Evolutionary conservation across 345 rosid species (phyloP).

Genomic region (Lagerstroemia speciosa): DNA sequence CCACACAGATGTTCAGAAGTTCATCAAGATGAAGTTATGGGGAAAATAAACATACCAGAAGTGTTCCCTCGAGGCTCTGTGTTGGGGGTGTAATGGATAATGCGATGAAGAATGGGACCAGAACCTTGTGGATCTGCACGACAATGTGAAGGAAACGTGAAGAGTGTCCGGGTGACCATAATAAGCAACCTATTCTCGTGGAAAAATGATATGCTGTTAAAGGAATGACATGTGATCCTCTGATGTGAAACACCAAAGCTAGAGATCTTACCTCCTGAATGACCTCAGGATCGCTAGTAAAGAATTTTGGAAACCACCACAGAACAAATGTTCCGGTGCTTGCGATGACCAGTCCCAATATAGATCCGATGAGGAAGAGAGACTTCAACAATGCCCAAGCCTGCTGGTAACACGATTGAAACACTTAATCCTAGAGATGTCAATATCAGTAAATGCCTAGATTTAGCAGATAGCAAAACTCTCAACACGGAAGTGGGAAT

Average conservation of each 20-base stretch:
- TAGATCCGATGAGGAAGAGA: conserved; percentile 32
- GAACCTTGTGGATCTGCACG: conserved; percentile 43
- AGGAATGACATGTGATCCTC: too few relatives aligned
- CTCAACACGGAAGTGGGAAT: too few relatives aligned
- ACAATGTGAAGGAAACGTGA: neutral
- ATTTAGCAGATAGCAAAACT: too few relatives aligned
- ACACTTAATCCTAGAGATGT: too few relatives aligned
- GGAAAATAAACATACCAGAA: conserved; percentile 24
- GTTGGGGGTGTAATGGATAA: conserved; percentile 33
- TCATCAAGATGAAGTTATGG: too few relatives aligned
- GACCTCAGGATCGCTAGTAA: conserved; percentile 33
- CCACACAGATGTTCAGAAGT: too few relatives aligned
- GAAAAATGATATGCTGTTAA: too few relatives aligned
- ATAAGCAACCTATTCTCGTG: too few relatives aligned
- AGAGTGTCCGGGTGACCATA: neutral
- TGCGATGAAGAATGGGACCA: conserved; percentile 21
- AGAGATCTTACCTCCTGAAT: conserved; percentile 32
- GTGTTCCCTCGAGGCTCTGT: conserved; percentile 42
- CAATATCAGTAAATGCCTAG: too few relatives aligned
- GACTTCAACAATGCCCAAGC: conserved; percentile 38
- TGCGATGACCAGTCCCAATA: conserved; percentile 28
- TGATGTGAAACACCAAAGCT: too few relatives aligned
- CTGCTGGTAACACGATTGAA: too few relatives aligned
- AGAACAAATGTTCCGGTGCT: conserved; percentile 33
- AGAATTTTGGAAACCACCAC: conserved; percentile 37